Percentiles rank a stretch among this genome's conserved stretches.
Evolutionary conservation across 2,329 filamentous ascomycete species (phyloP).

Genomic region (Cladobotryum protrusum): DNA sequence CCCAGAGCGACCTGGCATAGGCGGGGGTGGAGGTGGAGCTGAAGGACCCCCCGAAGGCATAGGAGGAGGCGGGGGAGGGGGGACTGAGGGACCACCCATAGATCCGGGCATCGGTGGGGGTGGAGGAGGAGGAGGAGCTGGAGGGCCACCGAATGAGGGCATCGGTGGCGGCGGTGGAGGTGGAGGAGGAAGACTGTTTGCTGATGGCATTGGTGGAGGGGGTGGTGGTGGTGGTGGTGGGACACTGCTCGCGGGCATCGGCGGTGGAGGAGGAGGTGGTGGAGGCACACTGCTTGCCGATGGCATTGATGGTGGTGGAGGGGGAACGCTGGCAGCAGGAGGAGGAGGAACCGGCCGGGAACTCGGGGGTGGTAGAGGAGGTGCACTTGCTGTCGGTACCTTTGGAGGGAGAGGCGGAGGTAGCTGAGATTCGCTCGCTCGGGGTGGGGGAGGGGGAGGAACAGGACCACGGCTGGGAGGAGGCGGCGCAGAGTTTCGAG

Average conservation of each 20-base stretch:
- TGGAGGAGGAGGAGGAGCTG: constrained; percentile 26
- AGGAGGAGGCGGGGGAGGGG: constrained; percentile 34
- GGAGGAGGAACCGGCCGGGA: constrained; percentile 49
- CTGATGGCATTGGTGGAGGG: constrained; percentile 23
- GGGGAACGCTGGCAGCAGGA: constrained; percentile 31
- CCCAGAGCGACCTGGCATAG: constrained; percentile 50
- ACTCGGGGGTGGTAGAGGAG: constrained; percentile 46
- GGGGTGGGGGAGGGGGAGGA: constrained; percentile 62
- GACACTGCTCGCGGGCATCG: neutral
- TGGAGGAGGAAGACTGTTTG: constrained; percentile 37
- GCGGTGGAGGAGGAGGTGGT: neutral
- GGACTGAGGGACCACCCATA: constrained; percentile 23
- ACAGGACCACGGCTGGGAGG: constrained; percentile 65
- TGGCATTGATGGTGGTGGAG: constrained; percentile 23
- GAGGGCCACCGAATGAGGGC: constrained; percentile 16
- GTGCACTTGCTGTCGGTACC: constrained; percentile 37
- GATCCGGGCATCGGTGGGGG: constrained; percentile 39
- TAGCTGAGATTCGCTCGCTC: constrained; percentile 27
- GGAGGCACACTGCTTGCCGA: constrained; percentile 16
- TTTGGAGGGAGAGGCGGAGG: constrained; percentile 45
- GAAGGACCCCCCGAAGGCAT: constrained; percentile 24
- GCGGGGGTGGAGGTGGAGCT: constrained; percentile 45
- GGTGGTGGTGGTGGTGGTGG: constrained; percentile 9
- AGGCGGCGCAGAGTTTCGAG: constrained; percentile 61
- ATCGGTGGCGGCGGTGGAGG: constrained; percentile 33